These are phyloP conservation scores for Sutorius australiensis DNA, from an alignment of 768 basidiomycete genomes.

Conservation along the genomic window DNA sequence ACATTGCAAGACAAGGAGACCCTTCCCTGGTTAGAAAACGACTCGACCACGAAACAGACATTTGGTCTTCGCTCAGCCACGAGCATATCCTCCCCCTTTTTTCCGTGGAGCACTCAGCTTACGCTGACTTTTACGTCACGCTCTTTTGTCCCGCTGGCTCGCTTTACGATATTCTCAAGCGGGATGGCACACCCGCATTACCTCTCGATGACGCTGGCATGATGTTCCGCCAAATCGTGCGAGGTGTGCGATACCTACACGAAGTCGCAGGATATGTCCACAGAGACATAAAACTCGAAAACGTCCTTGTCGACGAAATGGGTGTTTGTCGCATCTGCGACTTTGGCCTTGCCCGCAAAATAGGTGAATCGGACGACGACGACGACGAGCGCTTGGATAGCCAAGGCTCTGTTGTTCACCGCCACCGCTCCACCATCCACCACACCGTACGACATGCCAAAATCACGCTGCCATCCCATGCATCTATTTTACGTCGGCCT, in stretches of 20 bases:
- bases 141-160: constrained; percentile 82
- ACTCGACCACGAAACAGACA: constrained; percentile 63
- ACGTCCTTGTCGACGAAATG: constrained; percentile 87
- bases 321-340: constrained; percentile 83
- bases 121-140: constrained; percentile 78
- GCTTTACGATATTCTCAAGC: constrained; percentile 76
- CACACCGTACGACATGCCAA: constrained; percentile 26
- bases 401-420: constrained; percentile 9
- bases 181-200: constrained; percentile 63
- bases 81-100: constrained; percentile 88
- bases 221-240: constrained; percentile 83
- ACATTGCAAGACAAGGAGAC: constrained; percentile 50
- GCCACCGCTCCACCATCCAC: constrained; percentile 28
- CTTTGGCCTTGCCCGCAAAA: constrained; percentile 75
- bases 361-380: constrained; percentile 48
- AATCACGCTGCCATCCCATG: constrained; percentile 13
- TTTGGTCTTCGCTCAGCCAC: constrained; percentile 77
- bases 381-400: constrained; percentile 29
- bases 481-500: constrained; percentile 27
- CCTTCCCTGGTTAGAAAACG: constrained; percentile 47
- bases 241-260: constrained; percentile 81
- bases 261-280: constrained; percentile 75
- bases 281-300: constrained; percentile 95
- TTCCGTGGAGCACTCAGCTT: constrained; percentile 50
- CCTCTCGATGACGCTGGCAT: constrained; percentile 76